These are phyloP conservation scores for Phyllostachys edulis DNA, from an alignment of 176 grass and related monocot species.

Conservation along the genomic window DNA sequence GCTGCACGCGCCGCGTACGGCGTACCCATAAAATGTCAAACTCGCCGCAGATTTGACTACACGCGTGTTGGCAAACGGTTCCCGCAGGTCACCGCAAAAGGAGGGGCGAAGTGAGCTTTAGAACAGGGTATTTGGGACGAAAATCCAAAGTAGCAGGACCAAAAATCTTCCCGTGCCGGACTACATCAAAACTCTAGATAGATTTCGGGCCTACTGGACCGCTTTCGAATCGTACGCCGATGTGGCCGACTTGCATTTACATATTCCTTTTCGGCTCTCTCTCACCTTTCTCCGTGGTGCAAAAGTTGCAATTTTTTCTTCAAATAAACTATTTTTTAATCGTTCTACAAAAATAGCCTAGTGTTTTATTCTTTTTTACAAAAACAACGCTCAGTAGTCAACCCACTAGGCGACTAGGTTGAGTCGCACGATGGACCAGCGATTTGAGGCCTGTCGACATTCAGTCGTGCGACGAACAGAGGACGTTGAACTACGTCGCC, in stretches of 20 bases:
- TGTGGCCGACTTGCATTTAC: background rate
- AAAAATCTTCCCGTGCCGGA: background rate
- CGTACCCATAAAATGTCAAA: too few species aligned
- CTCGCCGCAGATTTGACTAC: background rate
- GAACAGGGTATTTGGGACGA: background rate
- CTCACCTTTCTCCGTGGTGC: background rate
- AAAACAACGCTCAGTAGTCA: too few species aligned
- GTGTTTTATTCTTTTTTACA: too few species aligned
- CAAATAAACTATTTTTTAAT: too few species aligned
- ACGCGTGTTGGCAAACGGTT: background rate
- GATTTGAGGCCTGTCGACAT: too few species aligned
- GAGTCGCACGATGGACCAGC: too few species aligned
- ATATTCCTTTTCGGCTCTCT: background rate
- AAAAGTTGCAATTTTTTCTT: too few species aligned
- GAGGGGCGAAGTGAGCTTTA: background rate
- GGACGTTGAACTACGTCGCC: too few species aligned
- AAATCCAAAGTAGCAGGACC: background rate
- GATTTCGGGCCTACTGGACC: background rate
- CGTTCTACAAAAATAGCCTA: too few species aligned
- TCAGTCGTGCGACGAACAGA: too few species aligned
- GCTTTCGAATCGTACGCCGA: background rate
- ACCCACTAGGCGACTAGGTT: too few species aligned
- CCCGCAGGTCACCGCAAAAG: background rate
- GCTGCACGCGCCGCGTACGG: too few species aligned
- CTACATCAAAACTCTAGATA: background rate